Evolutionary conservation across 306 rosid genomes (phyloP).

Genomic region (Vigna radiata): DNA sequence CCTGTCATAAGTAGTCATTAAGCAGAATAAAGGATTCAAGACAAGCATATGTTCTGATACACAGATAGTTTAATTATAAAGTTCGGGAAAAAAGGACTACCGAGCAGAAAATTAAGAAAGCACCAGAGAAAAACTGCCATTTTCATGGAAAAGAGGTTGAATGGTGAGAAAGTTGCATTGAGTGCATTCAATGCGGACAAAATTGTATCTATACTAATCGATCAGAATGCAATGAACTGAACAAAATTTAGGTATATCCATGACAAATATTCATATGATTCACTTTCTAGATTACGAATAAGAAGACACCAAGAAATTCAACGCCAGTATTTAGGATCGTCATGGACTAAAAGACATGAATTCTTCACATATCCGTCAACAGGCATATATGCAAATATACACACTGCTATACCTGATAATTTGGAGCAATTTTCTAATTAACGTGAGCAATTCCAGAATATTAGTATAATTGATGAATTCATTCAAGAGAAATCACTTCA

Average conservation of each 20-base stretch:
- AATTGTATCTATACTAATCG: constrained; percentile 20
- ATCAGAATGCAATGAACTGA: constrained; percentile 15
- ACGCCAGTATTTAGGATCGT: constrained; percentile 29
- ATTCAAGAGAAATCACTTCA: constrained; percentile 16
- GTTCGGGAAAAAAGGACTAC: background rate
- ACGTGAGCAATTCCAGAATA: constrained; percentile 23
- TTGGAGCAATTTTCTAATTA: constrained; percentile 25
- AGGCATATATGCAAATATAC: constrained; percentile 4
- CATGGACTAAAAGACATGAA: constrained; percentile 11
- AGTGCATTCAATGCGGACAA: background rate
- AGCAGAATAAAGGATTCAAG: constrained; percentile 34
- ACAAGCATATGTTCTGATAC: constrained; percentile 12
- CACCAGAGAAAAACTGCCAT: constrained; percentile 33
- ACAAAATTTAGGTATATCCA: constrained; percentile 17
- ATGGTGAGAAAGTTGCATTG: constrained; percentile 10
- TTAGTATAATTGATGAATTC: constrained; percentile 2
- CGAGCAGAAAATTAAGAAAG: constrained; percentile 9
- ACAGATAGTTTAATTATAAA: background rate
- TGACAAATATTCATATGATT: constrained; percentile 1
- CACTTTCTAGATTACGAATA: constrained; percentile 18
- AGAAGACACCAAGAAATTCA: constrained; percentile 14
- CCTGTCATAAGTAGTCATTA: constrained; percentile 56
- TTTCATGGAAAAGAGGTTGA: constrained; percentile 11
- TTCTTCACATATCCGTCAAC: constrained; percentile 12
- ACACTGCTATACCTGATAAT: constrained; percentile 26